Percentiles rank a stretch among this genome's conserved stretches.
Evolutionary conservation across 345 rosid genomes (phyloP).

Genomic region (Linum trigynum): DNA sequence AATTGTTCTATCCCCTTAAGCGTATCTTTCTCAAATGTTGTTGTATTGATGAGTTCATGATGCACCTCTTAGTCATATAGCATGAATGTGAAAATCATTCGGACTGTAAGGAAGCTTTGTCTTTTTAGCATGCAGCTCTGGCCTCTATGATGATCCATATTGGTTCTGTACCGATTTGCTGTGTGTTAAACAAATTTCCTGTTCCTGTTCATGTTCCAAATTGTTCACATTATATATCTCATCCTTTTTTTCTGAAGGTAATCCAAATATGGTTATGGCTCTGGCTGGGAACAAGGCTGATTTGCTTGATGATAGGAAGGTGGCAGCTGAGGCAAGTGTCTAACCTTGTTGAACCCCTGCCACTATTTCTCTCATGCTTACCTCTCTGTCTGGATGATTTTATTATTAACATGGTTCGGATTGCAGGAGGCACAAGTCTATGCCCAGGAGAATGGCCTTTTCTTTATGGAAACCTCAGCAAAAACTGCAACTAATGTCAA

Average conservation of each 20-base stretch:
- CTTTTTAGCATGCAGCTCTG: no score
- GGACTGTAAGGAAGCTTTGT: no score
- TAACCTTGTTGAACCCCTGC: not conserved
- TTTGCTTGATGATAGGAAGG: slow-evolving; percentile 70
- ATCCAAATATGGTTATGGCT: slow-evolving; percentile 84
- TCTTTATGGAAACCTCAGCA: slow-evolving; percentile 85
- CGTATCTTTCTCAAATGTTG: not conserved
- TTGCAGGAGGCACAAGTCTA: slow-evolving; percentile 64
- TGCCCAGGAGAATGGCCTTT: slow-evolving; percentile 70
- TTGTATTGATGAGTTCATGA: not conserved
- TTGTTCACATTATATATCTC: slow-evolving; percentile 1
- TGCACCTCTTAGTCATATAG: not conserved
- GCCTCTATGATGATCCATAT: not conserved
- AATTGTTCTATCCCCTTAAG: not conserved
- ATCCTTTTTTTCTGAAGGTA: slow-evolving; percentile 37
- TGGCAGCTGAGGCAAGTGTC: slow-evolving; percentile 58
- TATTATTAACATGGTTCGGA: not conserved
- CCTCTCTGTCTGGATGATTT: not conserved
- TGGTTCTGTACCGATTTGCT: no score
- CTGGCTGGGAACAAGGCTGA: slow-evolving; percentile 94
- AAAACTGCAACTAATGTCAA: slow-evolving; percentile 68
- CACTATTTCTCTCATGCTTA: not conserved
- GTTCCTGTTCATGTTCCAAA: not conserved
- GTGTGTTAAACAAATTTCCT: not conserved
- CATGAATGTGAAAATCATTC: no score